Evolutionary conservation across 441 rosid species (phyloP), one percentile per base, ranked within the genome.

Genomic region (Arabidopsis hybrid): DNA sequence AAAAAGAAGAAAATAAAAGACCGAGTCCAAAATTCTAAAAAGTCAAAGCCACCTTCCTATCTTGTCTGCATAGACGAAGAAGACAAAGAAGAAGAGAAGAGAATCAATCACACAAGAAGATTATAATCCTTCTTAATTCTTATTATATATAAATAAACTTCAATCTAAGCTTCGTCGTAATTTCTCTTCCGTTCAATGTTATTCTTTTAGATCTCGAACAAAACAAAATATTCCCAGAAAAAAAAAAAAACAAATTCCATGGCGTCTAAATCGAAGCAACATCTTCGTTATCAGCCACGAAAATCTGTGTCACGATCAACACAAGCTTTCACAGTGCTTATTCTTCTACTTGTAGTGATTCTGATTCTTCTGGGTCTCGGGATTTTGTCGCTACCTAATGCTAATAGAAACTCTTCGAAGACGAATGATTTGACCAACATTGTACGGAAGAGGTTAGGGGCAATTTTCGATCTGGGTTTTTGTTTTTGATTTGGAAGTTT

Each of bases 351-450:
- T 2, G 84, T 91, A 80, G 85, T 85, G 60, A 79, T 87, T 71
- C 75, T 94, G 78, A 79, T 91, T 68, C 92, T 92, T 74, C 88
- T 94, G 5, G 86, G 84, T 11, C 82, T 91, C 13, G 92, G 95
- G 56, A 84, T 92, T 70, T 76, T 89, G 67, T 90, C 93, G 7
- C 77, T 91, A 18, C 97, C 97, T 3, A 85, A 85, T 77, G 66
- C 77, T 35, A 80, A 84, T 57, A 75, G 76, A 11, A 82, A 69
- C 75, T 78, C 84, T 11, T 80, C 73, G 10, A 82, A 85, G 73
- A 79, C 90, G 0, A 85, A 89, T 78, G 97, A 91, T 84, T 86
- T 89, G 73, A 87, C 82, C 88, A 80, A 89, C 73, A 85, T 93
- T 61, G 78, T 80, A 35, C 89, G 43, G 3, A 78, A 81, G 76